Conservation (phyloP, 177 flowering plant species). For the Vitis hybrid region DNA sequence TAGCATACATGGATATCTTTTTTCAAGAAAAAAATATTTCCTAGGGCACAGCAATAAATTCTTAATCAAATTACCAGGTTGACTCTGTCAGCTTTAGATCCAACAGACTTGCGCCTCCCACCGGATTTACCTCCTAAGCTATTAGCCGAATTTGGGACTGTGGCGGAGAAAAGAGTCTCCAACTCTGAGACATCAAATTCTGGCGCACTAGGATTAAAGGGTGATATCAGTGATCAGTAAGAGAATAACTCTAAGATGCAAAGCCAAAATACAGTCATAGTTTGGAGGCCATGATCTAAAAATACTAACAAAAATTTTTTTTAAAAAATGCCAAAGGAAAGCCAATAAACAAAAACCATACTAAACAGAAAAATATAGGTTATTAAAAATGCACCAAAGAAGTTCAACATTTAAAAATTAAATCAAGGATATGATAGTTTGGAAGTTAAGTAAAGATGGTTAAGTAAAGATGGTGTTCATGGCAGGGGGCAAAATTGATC, state of each 20-base stretch:
- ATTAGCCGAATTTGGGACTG: conserved; percentile 61
- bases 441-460: too few relatives aligned
- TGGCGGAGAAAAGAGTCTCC: conserved; percentile 86
- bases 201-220: conserved; percentile 53
- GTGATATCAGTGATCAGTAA: background rate
- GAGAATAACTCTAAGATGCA: background rate
- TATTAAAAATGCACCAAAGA: background rate
- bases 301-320: background rate
- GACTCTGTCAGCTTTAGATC: conserved; percentile 86
- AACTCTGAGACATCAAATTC: conserved; percentile 96
- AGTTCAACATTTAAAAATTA: background rate
- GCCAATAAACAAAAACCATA: too few relatives aligned
- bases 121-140: conserved; percentile 60
- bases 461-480: too few relatives aligned
- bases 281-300: background rate
- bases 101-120: conserved; percentile 68
- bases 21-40: background rate
- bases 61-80: conserved; percentile 56
- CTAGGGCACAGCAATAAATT: background rate
- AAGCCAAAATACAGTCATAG: background rate
- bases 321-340: background rate
- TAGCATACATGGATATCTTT: background rate
- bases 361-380: too few relatives aligned
- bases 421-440: too few relatives aligned
- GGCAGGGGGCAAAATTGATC: background rate